Evolutionary conservation across 139 green algal genomes (phyloP), one percentile per base, ranked within the genome.

Genomic region (Chlamydomonas applanata): DNA sequence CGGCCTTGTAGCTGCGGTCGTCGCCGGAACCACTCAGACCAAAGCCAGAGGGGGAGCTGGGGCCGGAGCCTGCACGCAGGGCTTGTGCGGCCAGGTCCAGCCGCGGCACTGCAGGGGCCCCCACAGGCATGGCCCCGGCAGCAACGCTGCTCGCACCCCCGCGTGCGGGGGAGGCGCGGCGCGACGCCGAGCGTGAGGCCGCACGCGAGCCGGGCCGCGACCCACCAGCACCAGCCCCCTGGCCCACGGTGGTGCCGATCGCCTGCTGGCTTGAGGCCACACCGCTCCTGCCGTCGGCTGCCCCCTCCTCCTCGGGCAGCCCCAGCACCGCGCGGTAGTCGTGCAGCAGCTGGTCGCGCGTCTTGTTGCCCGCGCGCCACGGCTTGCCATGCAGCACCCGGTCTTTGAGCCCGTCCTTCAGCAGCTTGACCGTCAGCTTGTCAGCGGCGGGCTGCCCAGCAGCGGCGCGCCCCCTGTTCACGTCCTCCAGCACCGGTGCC

Each of bases 371-470:
- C 24, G 74, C 74, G 5, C 56, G 29, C 79, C 79, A 85, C 1
- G 16, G 24, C 71, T 75, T 73, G 13, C 79, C 79, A 35, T 76
- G 45, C 1, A 71, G 24, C 3, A 61, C 44, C 54, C 61, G 19
- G 25, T 27, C 66, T 36, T n/a, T 29, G 24, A 75, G 36, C 32
- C 29, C 0, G 1, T 81, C 79, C 57, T 85, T 85, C 2, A 85
- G 74, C 29, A 83, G 33, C 49, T 80, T 71, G 32, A 92, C 85
- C 1, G 89, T 92, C 29, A 92, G 85, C 71, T 83, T 85, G 14
- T 73, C 27, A 0, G 83, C 56, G 0, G 71, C 29, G 24, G 69
- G 65, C 62, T 77, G 22, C 19, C 85, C 86, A 29, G 63, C 53
- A 5, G 44, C 34, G 0, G 34, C 52, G 27, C 82, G 79, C 52